Percentiles rank a stretch among this genome's conserved stretches.
These are phyloP conservation scores for Exophiala sp. DNA, from an alignment of 2,329 filamentous ascomycete species.

Conservation along the genomic window DNA sequence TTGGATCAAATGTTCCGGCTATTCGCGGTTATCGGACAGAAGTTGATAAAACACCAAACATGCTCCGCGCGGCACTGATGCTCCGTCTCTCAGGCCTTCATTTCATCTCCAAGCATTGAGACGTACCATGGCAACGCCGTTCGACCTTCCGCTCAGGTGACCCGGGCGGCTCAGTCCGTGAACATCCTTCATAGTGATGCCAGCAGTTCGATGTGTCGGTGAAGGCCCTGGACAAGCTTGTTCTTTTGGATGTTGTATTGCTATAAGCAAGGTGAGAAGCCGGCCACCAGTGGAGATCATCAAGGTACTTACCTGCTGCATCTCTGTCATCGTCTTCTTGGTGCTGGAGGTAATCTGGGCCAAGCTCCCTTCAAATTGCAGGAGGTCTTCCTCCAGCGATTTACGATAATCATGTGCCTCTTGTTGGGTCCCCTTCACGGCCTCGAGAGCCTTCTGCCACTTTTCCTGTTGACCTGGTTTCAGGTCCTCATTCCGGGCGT, in stretches of 20 bases:
- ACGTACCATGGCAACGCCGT: not conserved
- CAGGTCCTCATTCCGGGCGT: slow-evolving; percentile 8
- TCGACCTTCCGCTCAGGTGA: not conserved
- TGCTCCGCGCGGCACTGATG: too few species aligned
- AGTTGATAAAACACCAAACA: too few species aligned
- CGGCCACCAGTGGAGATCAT: not conserved
- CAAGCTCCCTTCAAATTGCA: slow-evolving; percentile 9
- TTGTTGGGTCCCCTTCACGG: slow-evolving; percentile 4
- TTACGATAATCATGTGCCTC: not conserved
- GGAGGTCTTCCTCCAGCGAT: slow-evolving; percentile 8
- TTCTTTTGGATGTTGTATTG: slow-evolving; percentile 17
- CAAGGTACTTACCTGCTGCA: slow-evolving; percentile 18
- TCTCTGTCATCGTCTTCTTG: slow-evolving; percentile 12
- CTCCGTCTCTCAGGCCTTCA: too few species aligned
- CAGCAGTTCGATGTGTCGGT: slow-evolving; percentile 16
- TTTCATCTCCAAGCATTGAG: not conserved
- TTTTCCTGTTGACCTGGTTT: slow-evolving; percentile 13
- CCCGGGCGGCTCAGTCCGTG: not conserved
- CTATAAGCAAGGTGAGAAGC: slow-evolving; percentile 10
- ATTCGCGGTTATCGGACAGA: not conserved
- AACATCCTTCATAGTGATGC: slow-evolving; percentile 9
- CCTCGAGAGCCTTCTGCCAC: slow-evolving; percentile 4
- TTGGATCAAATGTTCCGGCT: not conserved
- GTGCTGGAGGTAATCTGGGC: slow-evolving; percentile 14
- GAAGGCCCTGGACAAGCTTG: slow-evolving; percentile 18